phyloP scores from a whole-genome alignment of 23 red algal species.

The Gracilariopsis chorda region DNA sequence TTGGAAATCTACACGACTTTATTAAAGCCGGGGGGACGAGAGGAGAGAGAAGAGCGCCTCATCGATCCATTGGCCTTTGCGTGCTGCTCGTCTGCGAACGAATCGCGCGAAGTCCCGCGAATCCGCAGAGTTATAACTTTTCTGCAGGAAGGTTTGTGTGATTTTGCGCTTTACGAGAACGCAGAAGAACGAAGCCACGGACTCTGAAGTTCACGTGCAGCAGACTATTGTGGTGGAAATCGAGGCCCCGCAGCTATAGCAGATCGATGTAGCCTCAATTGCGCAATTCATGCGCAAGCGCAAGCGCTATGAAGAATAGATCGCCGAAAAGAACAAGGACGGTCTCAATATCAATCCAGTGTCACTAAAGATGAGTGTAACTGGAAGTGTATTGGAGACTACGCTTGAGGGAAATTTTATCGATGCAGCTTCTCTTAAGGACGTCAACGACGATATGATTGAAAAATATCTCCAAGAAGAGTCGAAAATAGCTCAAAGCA shows the following conservation, averaged over 20 bases:
- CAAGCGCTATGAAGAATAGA: constrained; percentile 2
- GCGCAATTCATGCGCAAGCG: background rate
- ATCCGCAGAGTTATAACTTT: background rate
- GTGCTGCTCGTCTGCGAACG: background rate
- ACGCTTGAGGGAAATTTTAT: background rate
- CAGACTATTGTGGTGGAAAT: background rate
- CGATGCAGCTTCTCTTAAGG: background rate
- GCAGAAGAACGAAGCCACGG: background rate
- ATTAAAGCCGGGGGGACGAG: no score
- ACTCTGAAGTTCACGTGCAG: background rate
- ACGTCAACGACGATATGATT: background rate
- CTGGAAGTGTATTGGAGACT: background rate
- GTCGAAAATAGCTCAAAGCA: background rate
- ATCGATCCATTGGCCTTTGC: background rate
- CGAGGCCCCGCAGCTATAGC: background rate
- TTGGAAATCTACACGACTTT: no score
- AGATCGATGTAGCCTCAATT: background rate
- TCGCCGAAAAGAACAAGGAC: constrained; percentile 21
- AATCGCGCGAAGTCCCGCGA: background rate
- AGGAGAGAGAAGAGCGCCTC: background rate
- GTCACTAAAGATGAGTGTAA: background rate
- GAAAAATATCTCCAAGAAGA: background rate
- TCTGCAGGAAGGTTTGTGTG: background rate
- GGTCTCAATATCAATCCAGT: background rate
- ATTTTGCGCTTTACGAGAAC: background rate